Conservation (phyloP, 257 asterid species). For the Pogostemon cablin region DNA sequence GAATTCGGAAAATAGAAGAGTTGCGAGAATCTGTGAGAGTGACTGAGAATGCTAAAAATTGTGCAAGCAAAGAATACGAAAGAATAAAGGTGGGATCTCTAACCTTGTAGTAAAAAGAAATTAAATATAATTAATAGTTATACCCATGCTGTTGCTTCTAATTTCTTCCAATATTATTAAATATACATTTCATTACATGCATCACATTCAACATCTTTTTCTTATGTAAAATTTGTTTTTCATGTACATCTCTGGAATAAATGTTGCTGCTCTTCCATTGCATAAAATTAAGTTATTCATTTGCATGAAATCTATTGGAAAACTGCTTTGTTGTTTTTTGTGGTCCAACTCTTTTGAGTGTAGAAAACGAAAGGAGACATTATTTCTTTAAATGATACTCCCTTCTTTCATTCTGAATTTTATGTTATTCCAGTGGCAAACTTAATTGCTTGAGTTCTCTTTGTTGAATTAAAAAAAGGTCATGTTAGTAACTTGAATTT, state of each 20-base stretch:
- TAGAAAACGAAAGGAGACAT: background rate
- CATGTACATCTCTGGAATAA: background rate
- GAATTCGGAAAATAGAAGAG: slow-evolving; percentile 91
- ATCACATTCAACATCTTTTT: background rate
- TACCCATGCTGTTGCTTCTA: background rate
- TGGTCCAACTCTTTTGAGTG: slow-evolving; percentile 1
- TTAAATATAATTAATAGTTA: background rate
- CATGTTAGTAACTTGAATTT: background rate
- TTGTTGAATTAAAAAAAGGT: background rate
- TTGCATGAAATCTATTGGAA: background rate
- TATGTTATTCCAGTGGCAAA: background rate
- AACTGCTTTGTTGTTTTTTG: background rate
- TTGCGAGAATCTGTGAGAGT: slow-evolving; percentile 70
- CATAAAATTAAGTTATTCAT: background rate
- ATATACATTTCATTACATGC: background rate
- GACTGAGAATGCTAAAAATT: slow-evolving; percentile 77
- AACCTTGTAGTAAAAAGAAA: slow-evolving; percentile 13
- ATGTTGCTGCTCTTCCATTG: background rate
- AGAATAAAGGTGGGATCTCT: slow-evolving; percentile 72
- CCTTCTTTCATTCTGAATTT: background rate
- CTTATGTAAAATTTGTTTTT: slow-evolving; percentile 13
- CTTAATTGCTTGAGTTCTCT: slow-evolving; percentile 21
- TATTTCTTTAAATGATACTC: background rate
- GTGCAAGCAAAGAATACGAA: slow-evolving; percentile 79
- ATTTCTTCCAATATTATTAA: background rate